Evolutionary conservation across 2,329 filamentous ascomycete species (phyloP).

Genomic region (Ophiostoma sp.): DNA sequence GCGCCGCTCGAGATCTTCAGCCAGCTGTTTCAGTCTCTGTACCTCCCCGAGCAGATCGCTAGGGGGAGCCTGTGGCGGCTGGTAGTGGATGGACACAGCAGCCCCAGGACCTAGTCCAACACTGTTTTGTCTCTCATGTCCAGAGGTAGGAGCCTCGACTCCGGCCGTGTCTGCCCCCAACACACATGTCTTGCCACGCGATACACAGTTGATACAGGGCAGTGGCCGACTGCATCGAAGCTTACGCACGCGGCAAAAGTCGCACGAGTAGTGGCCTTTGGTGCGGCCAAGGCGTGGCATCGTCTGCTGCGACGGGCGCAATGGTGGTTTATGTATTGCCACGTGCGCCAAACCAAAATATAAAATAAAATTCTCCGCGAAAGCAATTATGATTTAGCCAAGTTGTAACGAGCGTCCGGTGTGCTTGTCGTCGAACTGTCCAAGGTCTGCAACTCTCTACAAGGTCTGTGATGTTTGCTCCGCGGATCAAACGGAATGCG

Average conservation of each 20-base stretch:
- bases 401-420: neutral
- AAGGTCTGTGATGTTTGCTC: neutral
- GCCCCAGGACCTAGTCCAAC: neutral
- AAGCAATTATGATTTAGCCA: neutral
- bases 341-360: neutral
- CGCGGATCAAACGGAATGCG: neutral
- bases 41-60: constrained; percentile 15
- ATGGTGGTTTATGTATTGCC: neutral
- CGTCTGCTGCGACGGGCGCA: neutral
- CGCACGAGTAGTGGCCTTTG: constrained; percentile 22
- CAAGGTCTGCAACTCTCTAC: neutral
- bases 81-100: neutral
- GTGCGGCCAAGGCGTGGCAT: constrained; percentile 13
- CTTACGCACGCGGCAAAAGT: constrained; percentile 22
- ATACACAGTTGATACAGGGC: constrained; percentile 22
- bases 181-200: constrained; percentile 19
- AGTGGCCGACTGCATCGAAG: constrained; percentile 21
- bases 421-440: neutral
- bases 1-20: constrained; percentile 17
- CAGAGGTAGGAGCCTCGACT: neutral
- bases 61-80: neutral
- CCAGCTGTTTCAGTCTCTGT: constrained; percentile 16
- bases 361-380: neutral
- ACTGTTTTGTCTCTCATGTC: neutral
- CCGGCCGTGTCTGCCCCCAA: neutral